Percentiles rank a stretch among this genome's conserved stretches.
Evolutionary conservation across 805 yeast genomes (phyloP).

Genomic region (Ogataea kodamae): DNA sequence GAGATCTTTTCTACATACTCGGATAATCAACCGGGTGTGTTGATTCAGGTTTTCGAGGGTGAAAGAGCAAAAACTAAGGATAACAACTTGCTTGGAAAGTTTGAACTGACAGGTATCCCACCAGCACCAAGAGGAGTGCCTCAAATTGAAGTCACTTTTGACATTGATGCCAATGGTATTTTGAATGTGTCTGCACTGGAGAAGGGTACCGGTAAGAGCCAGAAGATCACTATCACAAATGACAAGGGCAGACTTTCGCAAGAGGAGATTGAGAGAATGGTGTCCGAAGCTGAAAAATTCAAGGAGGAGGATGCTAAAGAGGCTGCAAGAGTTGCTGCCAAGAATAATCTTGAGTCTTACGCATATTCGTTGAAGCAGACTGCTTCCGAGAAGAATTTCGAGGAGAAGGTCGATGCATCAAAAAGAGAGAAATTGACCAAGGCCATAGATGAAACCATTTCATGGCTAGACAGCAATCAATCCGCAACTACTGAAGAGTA

Average conservation of each 20-base stretch:
- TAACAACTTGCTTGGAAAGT: conserved; percentile 73
- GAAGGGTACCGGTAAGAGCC: conserved; percentile 50
- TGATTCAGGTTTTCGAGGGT: conserved; percentile 76
- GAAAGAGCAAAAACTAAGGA: conserved; percentile 76
- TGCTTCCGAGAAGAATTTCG: conserved; percentile 37
- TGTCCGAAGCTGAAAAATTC: conserved; percentile 59
- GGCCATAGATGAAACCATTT: conserved; percentile 73
- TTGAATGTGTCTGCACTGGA: conserved; percentile 57
- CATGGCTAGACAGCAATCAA: conserved; percentile 92
- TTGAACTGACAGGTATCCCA: conserved; percentile 69
- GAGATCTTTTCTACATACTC: conserved; percentile 78
- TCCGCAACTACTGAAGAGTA: conserved; percentile 91
- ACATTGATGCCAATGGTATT: conserved; percentile 78
- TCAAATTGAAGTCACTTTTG: conserved; percentile 72
- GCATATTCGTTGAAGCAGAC: conserved; percentile 53
- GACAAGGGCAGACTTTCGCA: conserved; percentile 56
- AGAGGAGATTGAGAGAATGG: conserved; percentile 63
- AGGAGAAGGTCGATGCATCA: conserved; percentile 38
- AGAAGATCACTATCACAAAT: conserved; percentile 46
- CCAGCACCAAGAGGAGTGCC: conserved; percentile 77
- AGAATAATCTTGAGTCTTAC: conserved; percentile 55
- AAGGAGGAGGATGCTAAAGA: conserved; percentile 61
- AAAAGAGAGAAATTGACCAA: conserved; percentile 58
- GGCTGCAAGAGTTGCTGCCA: conserved; percentile 52
- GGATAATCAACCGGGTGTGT: conserved; percentile 82